phyloP scores from a whole-genome alignment of 768 basidiomycete genomes.

The Lactarius evosmus region DNA sequence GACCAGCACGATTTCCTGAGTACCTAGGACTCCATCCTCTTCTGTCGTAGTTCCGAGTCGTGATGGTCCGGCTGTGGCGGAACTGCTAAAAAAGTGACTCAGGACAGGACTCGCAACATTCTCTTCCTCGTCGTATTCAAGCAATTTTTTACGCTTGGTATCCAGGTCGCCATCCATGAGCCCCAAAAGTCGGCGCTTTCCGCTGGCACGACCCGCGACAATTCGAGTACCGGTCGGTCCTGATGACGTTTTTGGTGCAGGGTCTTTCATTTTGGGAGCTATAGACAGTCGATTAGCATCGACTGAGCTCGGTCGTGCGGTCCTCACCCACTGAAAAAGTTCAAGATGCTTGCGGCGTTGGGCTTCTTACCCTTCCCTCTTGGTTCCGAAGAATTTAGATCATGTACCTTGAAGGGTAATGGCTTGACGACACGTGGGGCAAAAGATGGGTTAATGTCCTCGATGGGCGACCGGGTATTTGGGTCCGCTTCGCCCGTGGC shows the following conservation, averaged over 20 bases:
- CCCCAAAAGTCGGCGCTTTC: conserved; percentile 70
- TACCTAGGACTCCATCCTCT: conserved; percentile 34
- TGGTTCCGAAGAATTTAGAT: conserved; percentile 22
- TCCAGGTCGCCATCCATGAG: conserved; percentile 64
- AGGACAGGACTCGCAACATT: conserved; percentile 36
- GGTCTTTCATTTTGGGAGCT: conserved; percentile 18
- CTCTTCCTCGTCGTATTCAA: conserved; percentile 38
- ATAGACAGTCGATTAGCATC: conserved; percentile 4
- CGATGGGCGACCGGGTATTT: conserved; percentile 60
- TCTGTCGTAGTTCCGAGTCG: background rate
- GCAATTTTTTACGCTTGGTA: conserved; percentile 46
- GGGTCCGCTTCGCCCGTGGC: conserved; percentile 73
- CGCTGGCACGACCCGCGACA: conserved; percentile 57
- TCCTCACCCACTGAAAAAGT: conserved; percentile 58
- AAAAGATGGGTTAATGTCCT: conserved; percentile 73
- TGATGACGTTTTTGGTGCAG: conserved; percentile 19
- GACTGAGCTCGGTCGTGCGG: conserved; percentile 1
- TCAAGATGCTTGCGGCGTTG: conserved; percentile 44
- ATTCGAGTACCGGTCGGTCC: conserved; percentile 22
- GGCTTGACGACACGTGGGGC: conserved; percentile 51
- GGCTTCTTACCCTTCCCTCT: conserved; percentile 34
- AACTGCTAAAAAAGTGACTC: conserved; percentile 28
- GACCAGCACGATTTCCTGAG: conserved; percentile 35
- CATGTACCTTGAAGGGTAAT: conserved; percentile 32
- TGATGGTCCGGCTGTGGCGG: conserved; percentile 14